Base-by-base conservation (phyloP, 495 filamentous ascomycete species). In the Lasiosphaeria hispida region DNA sequence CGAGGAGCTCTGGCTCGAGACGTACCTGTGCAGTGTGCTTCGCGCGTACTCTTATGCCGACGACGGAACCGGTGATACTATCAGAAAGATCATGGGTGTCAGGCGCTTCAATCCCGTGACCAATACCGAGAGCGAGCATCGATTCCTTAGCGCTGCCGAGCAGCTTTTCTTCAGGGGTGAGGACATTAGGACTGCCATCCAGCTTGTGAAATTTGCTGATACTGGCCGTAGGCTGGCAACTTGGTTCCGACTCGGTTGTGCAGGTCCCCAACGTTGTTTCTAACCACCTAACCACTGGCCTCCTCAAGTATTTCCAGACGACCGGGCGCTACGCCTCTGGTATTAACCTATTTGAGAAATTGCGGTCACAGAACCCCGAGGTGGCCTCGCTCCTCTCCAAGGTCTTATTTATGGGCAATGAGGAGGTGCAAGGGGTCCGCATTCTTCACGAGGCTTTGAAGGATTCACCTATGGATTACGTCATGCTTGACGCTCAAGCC, bases 341-440 rank as follows among this genome's bases (percentile, higher is more conserved):
- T 9, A 96, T 97, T 70, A 99, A 99, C 59, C 82, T 99, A 2
- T 97, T 99, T 60, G 91, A 97, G 71, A 99, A 98, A 71, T 80
- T 98, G 48, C 87, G 95, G 34, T 87, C 88, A 19, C 83, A 87
- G 45, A 95, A 97, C 65, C 84, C 92, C 7, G 95, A 98, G 63
- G 91, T 97, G 0, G 95, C 94, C 4, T 97, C 94, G 0, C 79
- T 98, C 1, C 82, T 98, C 11, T 88, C 94, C 7, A 88, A 87
- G 57, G 92, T 97, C 51, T 79, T 95, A 55, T 86, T 96, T 62
- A 87, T 90, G 79, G 93, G 90, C 34, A 92, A 97, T 68, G 94
- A 98, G 71, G 94, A 97, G 65, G 94, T 98, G 2, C 87, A 93
- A 67, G 94, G 94, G 4, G 89, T 97, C 10, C 85, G 90, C 48